A percentile compares a stretch with the other conserved stretches of the same genome.
Evolutionary conservation across 2,329 filamentous ascomycete genomes (phyloP).

Genomic region (Aureobasidium zeae): DNA sequence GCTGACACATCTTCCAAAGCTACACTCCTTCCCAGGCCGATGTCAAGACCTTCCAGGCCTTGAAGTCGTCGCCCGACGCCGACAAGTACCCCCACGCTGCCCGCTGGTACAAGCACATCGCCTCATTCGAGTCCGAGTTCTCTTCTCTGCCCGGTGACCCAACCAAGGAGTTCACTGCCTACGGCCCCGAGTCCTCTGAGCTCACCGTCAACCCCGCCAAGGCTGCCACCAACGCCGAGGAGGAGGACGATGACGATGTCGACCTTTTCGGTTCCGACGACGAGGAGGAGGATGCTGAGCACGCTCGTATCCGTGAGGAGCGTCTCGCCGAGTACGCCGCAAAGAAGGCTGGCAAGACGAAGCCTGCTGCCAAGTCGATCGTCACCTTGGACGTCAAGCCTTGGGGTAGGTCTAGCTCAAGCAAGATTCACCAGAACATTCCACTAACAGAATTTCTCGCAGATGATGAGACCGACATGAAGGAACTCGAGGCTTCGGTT

Average conservation of each 20-base stretch:
- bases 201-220: constrained; percentile 78
- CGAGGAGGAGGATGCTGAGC: constrained; percentile 89
- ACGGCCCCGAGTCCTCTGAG: constrained; percentile 75
- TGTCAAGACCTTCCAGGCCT: constrained; percentile 87
- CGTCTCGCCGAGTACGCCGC: constrained; percentile 86
- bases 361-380: constrained; percentile 89
- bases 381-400: constrained; percentile 97
- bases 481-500: constrained; percentile 68
- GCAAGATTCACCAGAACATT: constrained; percentile 1
- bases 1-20: constrained; percentile 33
- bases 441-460: constrained; percentile 21
- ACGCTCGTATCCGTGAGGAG: constrained; percentile 73
- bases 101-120: constrained; percentile 98
- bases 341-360: constrained; percentile 92
- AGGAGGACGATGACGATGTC: constrained; percentile 73
- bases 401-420: constrained; percentile 66
- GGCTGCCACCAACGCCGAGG: constrained; percentile 58
- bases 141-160: constrained; percentile 82
- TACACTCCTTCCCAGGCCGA: constrained; percentile 81
- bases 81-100: constrained; percentile 88
- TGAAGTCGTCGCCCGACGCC: constrained; percentile 65
- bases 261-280: constrained; percentile 90
- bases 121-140: constrained; percentile 88
- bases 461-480: constrained; percentile 93
- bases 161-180: constrained; percentile 77